Evolutionary conservation across 805 yeast genomes (phyloP), one percentile per base, ranked within the genome.

Genomic region (Candida coquimbonensis): DNA sequence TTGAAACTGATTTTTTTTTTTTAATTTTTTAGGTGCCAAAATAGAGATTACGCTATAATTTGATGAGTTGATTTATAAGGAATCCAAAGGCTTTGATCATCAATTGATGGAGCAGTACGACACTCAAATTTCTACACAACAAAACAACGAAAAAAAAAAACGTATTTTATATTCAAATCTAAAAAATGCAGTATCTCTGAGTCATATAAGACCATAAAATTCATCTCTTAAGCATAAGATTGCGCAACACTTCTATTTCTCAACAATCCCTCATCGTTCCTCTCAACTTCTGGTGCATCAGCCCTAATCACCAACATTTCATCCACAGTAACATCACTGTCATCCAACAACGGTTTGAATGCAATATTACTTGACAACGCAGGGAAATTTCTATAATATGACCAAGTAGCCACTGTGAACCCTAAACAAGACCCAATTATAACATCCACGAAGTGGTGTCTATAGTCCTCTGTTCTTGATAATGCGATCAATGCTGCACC

Each of bases 401-500:
- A 49, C 57, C 63, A 63, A 50, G 62, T 62, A 53, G 90, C 91
- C 32, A 83, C 64, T 3, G 68, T 48, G 5, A 66, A 51, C 1
- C 99, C 99, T 3, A 91, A 59, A 1, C 70, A 16, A 27, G 84
- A 70, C 4, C 99, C 99, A 14, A 83, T 57, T 2, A 84, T 54
- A 1, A 93, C 83, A 63, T 91, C 99, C 16, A 86, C 69, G 59
- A 87, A 88, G 65, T 91, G 98, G 60, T 91, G 99, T 61, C 97
- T 75, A 65, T 90, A 90, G 65, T 91, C 99, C 56, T 85, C 83
- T 1, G 96, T 87, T 56, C 99, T 75, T 36, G 93, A 80, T 39
- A 87, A 64, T 0, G 97, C 98, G 53, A 91, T 81, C 51, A 82
- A 72, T 1, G 75, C 58, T 0, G 98, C 96, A 7, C 84, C 73